phyloP scores from a whole-genome alignment of 768 basidiomycete genomes.

The Termitomyces sp. region DNA sequence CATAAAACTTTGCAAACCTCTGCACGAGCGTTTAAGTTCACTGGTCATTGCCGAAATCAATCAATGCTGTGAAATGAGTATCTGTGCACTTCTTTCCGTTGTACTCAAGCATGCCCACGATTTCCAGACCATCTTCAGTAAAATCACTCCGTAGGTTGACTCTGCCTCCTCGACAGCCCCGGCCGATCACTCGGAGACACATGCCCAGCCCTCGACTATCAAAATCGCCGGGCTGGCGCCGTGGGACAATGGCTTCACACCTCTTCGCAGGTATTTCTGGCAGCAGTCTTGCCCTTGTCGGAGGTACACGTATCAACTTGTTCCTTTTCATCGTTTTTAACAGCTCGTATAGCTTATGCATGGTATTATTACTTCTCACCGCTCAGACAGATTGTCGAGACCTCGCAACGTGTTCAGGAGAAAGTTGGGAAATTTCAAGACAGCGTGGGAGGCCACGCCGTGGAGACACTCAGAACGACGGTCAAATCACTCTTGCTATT shows the following conservation, averaged over 20 bases:
- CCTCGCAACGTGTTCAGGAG: slow-evolving; percentile 21
- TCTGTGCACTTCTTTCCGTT: not conserved
- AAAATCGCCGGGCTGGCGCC: not conserved
- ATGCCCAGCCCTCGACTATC: not conserved
- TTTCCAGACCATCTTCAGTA: not conserved
- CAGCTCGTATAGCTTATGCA: slow-evolving; percentile 24
- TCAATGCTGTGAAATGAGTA: not conserved
- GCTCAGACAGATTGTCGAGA: slow-evolving; percentile 28
- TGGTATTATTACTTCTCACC: slow-evolving; percentile 40
- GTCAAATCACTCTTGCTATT: slow-evolving; percentile 33
- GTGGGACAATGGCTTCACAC: not conserved
- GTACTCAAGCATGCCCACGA: not conserved
- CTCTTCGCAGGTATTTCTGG: slow-evolving; percentile 2
- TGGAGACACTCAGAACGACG: slow-evolving; percentile 31
- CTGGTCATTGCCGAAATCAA: not conserved
- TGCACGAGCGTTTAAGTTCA: not conserved
- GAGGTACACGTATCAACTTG: not conserved
- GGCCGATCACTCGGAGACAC: not conserved
- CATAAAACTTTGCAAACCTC: slow-evolving; percentile 13
- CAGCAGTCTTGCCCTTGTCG: not conserved
- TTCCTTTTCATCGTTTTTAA: not conserved
- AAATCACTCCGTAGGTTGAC: not conserved
- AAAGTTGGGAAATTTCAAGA: slow-evolving; percentile 13
- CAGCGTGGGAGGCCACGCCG: slow-evolving; percentile 21
- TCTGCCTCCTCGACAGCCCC: not conserved